phyloP scores from a whole-genome alignment of 768 basidiomycete genomes.

The Russula lepida region DNA sequence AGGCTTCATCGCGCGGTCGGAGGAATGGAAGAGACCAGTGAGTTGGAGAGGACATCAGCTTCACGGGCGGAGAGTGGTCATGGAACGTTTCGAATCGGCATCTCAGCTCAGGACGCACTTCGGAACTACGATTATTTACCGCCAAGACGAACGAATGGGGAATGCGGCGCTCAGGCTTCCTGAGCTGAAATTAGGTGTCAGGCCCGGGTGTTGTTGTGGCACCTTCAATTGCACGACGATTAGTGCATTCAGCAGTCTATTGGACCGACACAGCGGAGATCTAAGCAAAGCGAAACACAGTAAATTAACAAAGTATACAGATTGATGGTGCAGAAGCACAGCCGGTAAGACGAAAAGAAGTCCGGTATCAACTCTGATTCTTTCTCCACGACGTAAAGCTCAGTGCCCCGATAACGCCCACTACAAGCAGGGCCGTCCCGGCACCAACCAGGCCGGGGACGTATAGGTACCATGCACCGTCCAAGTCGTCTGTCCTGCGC shows the following conservation, averaged over 20 bases:
- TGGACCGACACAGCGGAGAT: background rate
- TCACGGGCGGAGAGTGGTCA: background rate
- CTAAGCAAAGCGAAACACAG: constrained; percentile 10
- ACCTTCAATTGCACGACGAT: too few species aligned
- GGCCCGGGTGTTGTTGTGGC: too few species aligned
- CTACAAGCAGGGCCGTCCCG: constrained; percentile 73
- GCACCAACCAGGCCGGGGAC: constrained; percentile 74
- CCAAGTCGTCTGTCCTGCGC: constrained; percentile 52
- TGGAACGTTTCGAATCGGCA: background rate
- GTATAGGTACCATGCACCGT: constrained; percentile 73
- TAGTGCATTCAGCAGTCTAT: background rate
- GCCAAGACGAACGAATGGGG: too few species aligned
- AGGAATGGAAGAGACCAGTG: constrained; percentile 17
- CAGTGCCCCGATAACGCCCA: constrained; percentile 69
- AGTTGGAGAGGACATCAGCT: background rate
- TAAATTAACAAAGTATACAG: constrained; percentile 12
- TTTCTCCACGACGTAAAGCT: constrained; percentile 51
- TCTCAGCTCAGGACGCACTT: too few species aligned
- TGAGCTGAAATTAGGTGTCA: background rate
- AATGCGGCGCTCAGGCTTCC: background rate
- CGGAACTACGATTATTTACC: background rate
- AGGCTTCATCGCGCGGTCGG: background rate
- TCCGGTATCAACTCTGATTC: constrained; percentile 24
- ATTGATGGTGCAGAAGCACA: background rate
- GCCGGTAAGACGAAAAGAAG: background rate